Evolutionary conservation across 1,139 yeast genomes (phyloP).

Genomic region (Suhomyces bokatorum): DNA sequence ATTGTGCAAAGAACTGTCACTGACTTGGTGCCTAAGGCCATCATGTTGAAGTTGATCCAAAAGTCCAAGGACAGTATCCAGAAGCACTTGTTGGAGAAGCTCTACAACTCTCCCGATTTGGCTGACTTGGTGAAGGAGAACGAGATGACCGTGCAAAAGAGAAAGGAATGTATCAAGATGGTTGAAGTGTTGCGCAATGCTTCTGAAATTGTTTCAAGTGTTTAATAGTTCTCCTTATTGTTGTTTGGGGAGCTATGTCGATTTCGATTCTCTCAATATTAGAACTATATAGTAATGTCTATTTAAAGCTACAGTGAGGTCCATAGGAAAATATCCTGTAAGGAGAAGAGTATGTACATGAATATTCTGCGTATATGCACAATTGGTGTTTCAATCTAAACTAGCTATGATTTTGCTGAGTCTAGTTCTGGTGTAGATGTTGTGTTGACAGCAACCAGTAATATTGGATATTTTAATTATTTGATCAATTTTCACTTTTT

Average conservation of each 20-base stretch:
- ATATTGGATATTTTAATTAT: too few species aligned
- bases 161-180: constrained; percentile 94
- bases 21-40: constrained; percentile 92
- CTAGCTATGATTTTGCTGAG: too few species aligned
- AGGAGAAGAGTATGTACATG: too few species aligned
- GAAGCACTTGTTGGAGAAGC: constrained; percentile 81
- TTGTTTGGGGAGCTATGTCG: neutral
- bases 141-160: constrained; percentile 88
- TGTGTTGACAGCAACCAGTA: too few species aligned
- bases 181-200: constrained; percentile 89
- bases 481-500: too few species aligned
- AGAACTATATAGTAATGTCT: neutral
- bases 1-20: constrained; percentile 93
- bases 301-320: neutral
- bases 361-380: too few species aligned
- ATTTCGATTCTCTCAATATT: too few species aligned
- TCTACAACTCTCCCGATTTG: constrained; percentile 76
- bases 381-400: too few species aligned
- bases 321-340: neutral
- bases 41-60: constrained; percentile 87
- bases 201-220: constrained; percentile 86
- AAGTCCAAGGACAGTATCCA: constrained; percentile 86
- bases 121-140: constrained; percentile 85
- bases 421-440: too few species aligned
- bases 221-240: constrained; percentile 33